These are phyloP conservation scores for Oenanthe sinensis DNA, from an alignment of 129 eudicot species.

Conservation along the genomic window DNA sequence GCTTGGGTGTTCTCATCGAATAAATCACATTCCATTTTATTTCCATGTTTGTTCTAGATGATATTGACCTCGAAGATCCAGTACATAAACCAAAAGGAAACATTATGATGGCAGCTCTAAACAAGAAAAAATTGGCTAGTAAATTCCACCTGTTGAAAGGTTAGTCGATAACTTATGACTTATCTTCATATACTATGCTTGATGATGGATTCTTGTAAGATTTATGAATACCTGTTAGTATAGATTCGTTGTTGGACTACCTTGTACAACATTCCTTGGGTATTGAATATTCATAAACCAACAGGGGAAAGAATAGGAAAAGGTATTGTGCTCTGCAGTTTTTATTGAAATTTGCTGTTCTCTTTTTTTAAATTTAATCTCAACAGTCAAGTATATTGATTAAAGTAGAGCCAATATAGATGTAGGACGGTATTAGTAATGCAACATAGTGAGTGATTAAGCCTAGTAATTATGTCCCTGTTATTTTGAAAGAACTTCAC, in stretches of 20 bases:
- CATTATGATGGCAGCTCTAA: constrained; percentile 52
- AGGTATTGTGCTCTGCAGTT: background rate
- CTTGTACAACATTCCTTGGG: background rate
- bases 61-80: constrained; percentile 72
- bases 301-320: background rate
- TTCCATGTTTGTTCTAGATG: constrained; percentile 41
- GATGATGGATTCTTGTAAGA: background rate
- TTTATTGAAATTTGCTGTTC: background rate
- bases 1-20: background rate
- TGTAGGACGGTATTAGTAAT: background rate
- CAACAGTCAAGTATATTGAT: background rate
- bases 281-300: background rate
- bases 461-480: background rate
- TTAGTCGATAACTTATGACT: constrained; percentile 17
- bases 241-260: background rate
- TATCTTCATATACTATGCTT: constrained; percentile 1
- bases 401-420: background rate
- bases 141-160: constrained; percentile 82
- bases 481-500: background rate
- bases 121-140: constrained; percentile 66
- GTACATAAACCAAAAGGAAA: constrained; percentile 72
- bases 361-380: background rate
- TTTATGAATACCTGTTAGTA: background rate
- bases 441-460: background rate
- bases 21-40: background rate